phyloP scores from a whole-genome alignment of 2,329 filamentous ascomycete species.

The Aaosphaeria arxii region DNA sequence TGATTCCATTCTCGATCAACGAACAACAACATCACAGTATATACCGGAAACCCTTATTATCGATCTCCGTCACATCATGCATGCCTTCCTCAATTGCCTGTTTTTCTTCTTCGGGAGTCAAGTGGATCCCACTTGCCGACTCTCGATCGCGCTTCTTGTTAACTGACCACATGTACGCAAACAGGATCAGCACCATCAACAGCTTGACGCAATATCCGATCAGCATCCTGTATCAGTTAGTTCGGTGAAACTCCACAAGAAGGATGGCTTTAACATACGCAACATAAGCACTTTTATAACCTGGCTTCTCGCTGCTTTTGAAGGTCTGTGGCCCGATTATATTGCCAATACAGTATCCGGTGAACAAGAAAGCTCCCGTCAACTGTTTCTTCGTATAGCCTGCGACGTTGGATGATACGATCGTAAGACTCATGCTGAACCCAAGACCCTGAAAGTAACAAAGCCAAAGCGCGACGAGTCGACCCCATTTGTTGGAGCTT shows the following conservation, averaged over 20 bases:
- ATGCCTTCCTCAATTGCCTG: constrained; percentile 55
- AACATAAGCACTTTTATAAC: constrained; percentile 50
- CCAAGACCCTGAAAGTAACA: constrained; percentile 55
- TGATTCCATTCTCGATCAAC: no score
- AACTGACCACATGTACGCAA: constrained; percentile 54
- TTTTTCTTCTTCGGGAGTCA: constrained; percentile 44
- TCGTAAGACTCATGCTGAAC: constrained; percentile 54
- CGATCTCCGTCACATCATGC: constrained; percentile 55
- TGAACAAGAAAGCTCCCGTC: constrained; percentile 51
- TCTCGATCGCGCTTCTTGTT: constrained; percentile 55
- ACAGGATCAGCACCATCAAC: constrained; percentile 48
- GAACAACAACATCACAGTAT: constrained; percentile 33
- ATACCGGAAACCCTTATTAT: constrained; percentile 55
- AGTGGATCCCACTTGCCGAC: constrained; percentile 28
- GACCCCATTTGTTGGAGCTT: constrained; percentile 52
- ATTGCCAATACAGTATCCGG: constrained; percentile 54
- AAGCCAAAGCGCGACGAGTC: constrained; percentile 57
- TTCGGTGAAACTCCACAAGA: background rate
- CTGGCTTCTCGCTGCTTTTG: constrained; percentile 47
- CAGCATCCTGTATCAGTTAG: constrained; percentile 45
- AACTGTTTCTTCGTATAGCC: constrained; percentile 57
- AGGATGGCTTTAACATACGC: constrained; percentile 27
- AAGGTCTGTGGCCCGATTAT: constrained; percentile 57
- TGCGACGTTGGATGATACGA: constrained; percentile 53
- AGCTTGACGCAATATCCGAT: constrained; percentile 56